These are phyloP conservation scores for Cucurbita maxima DNA, from an alignment of 306 rosid species.

Conservation along the genomic window DNA sequence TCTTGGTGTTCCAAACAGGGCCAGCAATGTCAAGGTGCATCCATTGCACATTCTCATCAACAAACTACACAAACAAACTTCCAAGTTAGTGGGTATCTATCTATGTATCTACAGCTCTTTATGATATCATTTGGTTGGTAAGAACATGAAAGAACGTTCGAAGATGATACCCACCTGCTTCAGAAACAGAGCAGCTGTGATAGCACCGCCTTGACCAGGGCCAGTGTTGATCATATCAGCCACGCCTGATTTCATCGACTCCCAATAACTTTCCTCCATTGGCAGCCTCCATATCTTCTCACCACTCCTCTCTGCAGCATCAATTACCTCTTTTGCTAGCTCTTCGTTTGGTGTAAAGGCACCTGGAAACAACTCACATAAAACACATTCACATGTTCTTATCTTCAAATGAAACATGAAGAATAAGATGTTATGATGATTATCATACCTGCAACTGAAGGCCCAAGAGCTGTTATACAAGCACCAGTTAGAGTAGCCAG, in stretches of 20 bases:
- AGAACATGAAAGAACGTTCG: too few species aligned
- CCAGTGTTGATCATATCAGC: conserved; percentile 74
- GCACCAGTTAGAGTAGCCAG: conserved; percentile 96
- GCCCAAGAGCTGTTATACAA: conserved; percentile 78
- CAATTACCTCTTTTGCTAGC: conserved; percentile 65
- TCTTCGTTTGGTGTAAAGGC: conserved; percentile 91
- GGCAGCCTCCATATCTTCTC: conserved; percentile 97
- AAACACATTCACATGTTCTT: background rate
- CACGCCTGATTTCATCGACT: conserved; percentile 76
- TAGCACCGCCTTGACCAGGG: conserved; percentile 64
- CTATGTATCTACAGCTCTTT: too few species aligned
- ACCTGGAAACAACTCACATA: conserved; percentile 26
- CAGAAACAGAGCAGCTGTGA: conserved; percentile 81
- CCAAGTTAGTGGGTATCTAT: background rate
- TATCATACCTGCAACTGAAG: conserved; percentile 70
- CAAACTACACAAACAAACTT: conserved; percentile 42
- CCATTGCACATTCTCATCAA: conserved; percentile 91
- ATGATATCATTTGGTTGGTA: too few species aligned
- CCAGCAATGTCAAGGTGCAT: conserved; percentile 95
- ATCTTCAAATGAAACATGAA: background rate
- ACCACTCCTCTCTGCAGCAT: conserved; percentile 70
- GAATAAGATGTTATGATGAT: background rate
- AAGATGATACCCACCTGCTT: conserved; percentile 40
- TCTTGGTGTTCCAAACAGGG: conserved; percentile 74
- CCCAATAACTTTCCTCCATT: conserved; percentile 95